Evolutionary conservation across 495 filamentous ascomycete species (phyloP).

Genomic region (Paragyromitra xinjiangensis): DNA sequence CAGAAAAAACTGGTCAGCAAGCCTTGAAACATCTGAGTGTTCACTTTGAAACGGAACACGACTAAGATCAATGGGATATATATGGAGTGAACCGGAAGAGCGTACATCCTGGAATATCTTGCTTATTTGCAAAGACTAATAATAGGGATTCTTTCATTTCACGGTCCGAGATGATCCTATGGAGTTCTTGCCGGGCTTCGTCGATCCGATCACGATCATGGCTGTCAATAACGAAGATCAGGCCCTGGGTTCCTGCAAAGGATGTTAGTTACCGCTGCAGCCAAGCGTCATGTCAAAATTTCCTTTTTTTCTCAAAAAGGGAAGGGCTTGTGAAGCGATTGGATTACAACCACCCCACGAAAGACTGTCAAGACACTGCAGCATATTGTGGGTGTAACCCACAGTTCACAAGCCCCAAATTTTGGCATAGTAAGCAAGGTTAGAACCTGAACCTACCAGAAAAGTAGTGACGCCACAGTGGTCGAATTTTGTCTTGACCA

Average conservation of each 20-base stretch:
- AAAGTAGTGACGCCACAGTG: conserved; percentile 98
- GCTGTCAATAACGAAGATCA: conserved; percentile 98
- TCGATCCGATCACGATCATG: conserved; percentile 85
- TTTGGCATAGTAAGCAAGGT: conserved; percentile 13
- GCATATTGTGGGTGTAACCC: conserved; percentile 7
- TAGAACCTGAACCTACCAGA: conserved; percentile 70
- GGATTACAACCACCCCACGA: conserved; percentile 16
- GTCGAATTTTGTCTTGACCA: conserved; percentile 98
- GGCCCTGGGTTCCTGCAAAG: conserved; percentile 82
- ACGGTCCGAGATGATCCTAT: conserved; percentile 94
- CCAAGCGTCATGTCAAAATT: background rate
- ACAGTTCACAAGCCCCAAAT: conserved; percentile 11
- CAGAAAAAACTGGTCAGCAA: conserved; percentile 32
- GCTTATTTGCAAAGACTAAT: conserved; percentile 97
- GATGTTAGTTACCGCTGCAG: conserved; percentile 20
- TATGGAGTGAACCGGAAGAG: conserved; percentile 26
- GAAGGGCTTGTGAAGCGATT: conserved; percentile 4
- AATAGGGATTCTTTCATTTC: conserved; percentile 98
- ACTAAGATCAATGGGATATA: background rate
- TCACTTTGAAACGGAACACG: background rate
- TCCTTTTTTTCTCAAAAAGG: background rate
- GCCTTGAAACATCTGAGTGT: conserved; percentile 10
- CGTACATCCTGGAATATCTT: conserved; percentile 87
- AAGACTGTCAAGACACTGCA: conserved; percentile 3
- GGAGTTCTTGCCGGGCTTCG: conserved; percentile 87